A percentile compares a stretch with the other conserved stretches of the same genome.
phyloP scores from a whole-genome alignment of 106 monocot species.

The Acorus calamus region DNA sequence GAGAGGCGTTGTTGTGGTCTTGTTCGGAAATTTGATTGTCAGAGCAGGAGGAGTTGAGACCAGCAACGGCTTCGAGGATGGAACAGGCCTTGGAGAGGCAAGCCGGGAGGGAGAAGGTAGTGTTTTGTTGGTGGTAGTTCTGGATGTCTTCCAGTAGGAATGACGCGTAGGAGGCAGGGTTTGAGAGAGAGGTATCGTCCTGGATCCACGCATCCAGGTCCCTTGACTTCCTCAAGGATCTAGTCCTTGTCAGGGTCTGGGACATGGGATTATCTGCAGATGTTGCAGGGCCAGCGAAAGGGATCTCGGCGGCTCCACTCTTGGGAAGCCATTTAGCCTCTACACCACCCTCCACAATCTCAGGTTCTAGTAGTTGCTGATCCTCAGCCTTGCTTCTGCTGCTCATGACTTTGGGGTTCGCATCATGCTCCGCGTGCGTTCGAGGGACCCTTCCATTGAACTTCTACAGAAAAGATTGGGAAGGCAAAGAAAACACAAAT shows the following conservation, averaged over 20 bases:
- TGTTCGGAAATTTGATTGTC: constrained; percentile 20
- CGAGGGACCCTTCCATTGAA: too few relatives aligned
- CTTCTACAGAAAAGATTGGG: too few relatives aligned
- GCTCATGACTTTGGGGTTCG: too few relatives aligned
- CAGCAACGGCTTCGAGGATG: constrained; percentile 93
- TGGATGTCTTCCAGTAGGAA: constrained; percentile 79
- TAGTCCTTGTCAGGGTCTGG: constrained; percentile 20
- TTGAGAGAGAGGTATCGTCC: background rate
- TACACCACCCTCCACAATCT: too few relatives aligned
- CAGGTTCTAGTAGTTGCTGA: too few relatives aligned
- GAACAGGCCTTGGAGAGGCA: constrained; percentile 90
- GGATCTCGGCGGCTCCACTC: too few relatives aligned
- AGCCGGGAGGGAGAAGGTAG: constrained; percentile 69
- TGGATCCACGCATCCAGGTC: constrained; percentile 19
- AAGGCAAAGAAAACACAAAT: too few relatives aligned
- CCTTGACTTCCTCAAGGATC: constrained; percentile 62
- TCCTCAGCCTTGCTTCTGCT: too few relatives aligned
- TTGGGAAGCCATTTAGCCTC: too few relatives aligned
- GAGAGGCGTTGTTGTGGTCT: constrained; percentile 8
- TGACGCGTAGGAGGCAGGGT: constrained; percentile 34
- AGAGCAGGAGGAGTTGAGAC: constrained; percentile 66
- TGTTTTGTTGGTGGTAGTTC: constrained; percentile 58
- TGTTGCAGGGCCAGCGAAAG: too few relatives aligned
- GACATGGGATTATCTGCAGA: background rate
- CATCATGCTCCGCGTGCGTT: too few relatives aligned